Base-by-base conservation (phyloP, 208 protist species). In the Crithidia brevicula region DNA sequence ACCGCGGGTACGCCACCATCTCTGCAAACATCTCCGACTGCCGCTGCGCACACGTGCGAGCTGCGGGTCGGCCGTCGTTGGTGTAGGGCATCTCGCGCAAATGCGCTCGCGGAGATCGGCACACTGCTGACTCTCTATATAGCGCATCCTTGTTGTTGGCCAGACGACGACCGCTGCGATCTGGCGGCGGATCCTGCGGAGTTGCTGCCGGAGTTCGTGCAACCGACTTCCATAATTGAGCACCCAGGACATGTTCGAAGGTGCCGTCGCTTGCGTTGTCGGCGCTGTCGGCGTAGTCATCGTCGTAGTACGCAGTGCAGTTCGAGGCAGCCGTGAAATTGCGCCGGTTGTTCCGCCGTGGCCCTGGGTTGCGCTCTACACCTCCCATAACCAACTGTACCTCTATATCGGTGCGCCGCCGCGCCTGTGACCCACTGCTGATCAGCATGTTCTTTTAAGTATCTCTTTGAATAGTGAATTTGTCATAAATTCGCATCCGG, bases 31-130 rank as follows among this genome's bases (percentile, higher is more conserved):
- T 47, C 36, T 43, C 54, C 16, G 54, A 10, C 36, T 47, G 54
- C 11, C 36, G 36, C 54, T 60, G 33, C 36, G 54, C 54, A 23
- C 54, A 60, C 1, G 54, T 47, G 4, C 8, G 20, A 16, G 10
- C 36, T 6, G 36, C 54, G n/a, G 54, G 54, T 7, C 3, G 16
- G 54, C 54, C 54, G 36, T 60, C 54, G 36, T 60, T 10, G n/a
- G 23, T 33, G 20, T 25, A 47, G 4, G 5, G 0, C 54, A 47
- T 60, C 23, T 45, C 36, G 15, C 54, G 36, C 33, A 47, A 23
- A 25, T 30, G n/a, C n/a, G n/a, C n/a, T n/a, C n/a, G n/a, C n/a
- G n/a, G n/a, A n/a, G n/a, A n/a, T n/a, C n/a, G n/a, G n/a, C n/a
- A n/a, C n/a, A n/a, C n/a, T n/a, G n/a, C n/a, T n/a, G n/a, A n/a